A percentile compares a stretch with the other conserved stretches of the same genome.
phyloP scores from a whole-genome alignment of 129 eudicot species.

The Saposhnikovia divaricata region DNA sequence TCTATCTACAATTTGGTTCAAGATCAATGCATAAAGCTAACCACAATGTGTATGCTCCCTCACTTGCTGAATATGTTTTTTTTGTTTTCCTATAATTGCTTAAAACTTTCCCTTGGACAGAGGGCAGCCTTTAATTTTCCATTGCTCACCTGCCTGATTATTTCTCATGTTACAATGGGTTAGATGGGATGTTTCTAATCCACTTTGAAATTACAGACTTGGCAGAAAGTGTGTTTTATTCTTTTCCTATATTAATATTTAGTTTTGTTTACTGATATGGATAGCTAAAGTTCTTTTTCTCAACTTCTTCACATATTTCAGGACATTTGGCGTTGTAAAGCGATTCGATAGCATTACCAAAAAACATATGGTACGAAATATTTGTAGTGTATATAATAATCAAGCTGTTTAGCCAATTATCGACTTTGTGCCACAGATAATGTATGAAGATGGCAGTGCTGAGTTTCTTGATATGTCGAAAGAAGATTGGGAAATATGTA shows the following conservation, averaged over 20 bases:
- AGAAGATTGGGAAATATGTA: constrained; percentile 80
- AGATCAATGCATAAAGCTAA: not conserved
- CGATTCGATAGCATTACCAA: constrained; percentile 51
- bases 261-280: not conserved
- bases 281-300: constrained; percentile 1
- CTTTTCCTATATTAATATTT: not conserved
- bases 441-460: constrained; percentile 67
- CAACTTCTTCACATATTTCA: constrained; percentile 18
- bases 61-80: not conserved
- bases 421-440: constrained; percentile 35
- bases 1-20: not conserved
- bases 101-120: not conserved
- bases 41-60: not conserved
- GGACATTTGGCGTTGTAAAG: constrained; percentile 67
- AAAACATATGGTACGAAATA: constrained; percentile 62
- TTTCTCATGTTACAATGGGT: not conserved
- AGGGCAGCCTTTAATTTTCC: not conserved
- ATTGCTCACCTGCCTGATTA: not conserved
- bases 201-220: not conserved
- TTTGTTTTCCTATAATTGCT: not conserved
- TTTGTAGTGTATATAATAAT: not conserved
- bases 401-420: constrained; percentile 14
- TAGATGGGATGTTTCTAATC: not conserved
- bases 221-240: not conserved
- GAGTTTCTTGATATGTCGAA: constrained; percentile 75